Evolutionary conservation across 2,329 filamentous ascomycete species (phyloP), one percentile per base, ranked within the genome.

Genomic region (Colletotrichum tabaci): DNA sequence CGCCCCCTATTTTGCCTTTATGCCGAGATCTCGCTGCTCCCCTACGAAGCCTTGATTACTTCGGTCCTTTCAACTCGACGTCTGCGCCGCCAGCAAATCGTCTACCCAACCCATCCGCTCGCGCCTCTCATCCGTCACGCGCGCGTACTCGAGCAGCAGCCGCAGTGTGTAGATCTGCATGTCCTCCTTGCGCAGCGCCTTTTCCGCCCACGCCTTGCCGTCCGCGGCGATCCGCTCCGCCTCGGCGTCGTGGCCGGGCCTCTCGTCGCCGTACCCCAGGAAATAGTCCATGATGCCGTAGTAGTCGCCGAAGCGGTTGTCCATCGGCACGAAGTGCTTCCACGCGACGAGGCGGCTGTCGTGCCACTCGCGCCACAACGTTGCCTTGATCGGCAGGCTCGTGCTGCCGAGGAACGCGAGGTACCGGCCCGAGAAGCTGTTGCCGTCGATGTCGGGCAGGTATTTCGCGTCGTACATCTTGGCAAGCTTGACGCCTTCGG

Each of bases 281-380:
- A 95, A 94, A 77, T 94, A 95, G 68, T 92, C 89, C 85, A 94
- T 86, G 66, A 94, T 90, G 53, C 89, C 90, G 73, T 91, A 95
- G 76, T 93, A 87, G 75, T 95, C 94, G 46, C 88, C 83, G 76
- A 91, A 95, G 1, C 90, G 88, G 77, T 89, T 93, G 78, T 95
- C 92, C 87, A 96, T 91, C 18, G 94, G 94, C 2, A 95, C 91
- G 76, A 94, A 96, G 80, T 96, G 94, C 76, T 90, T 90, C 93
- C 94, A 96, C 0, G 92, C 87, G 2, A 94, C 84, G 1, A 96
- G 84, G 3, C 93, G 87, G 55, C 87, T 88, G 78, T 95, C 93
- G 77, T 95, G 93, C 94, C 93, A 96, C 79, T 96, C 94, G 23
- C 89, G 87, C 82, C 91, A 96, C 26, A 96, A 84, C 0, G 93